A percentile compares a stretch with the other conserved stretches of the same genome.
Evolutionary conservation across 345 rosid species (phyloP).

Genomic region (Lepidium sativum): DNA sequence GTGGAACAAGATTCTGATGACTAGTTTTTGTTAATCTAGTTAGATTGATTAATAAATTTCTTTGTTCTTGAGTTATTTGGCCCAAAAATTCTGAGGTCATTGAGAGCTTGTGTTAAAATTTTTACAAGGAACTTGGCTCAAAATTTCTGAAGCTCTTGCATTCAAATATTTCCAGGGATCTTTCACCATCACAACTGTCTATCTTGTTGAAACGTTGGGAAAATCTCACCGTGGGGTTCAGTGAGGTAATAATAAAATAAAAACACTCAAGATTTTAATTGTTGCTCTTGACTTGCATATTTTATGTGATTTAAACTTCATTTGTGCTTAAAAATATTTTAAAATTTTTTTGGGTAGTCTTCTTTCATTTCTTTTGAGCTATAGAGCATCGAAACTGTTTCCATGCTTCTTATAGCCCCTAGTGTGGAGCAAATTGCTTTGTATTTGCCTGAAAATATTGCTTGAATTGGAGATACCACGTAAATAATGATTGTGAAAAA

Average conservation of each 20-base stretch:
- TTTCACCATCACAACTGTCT: conserved; percentile 42
- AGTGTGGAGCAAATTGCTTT: neutral
- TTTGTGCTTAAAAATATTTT: neutral
- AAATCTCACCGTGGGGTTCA: conserved; percentile 33
- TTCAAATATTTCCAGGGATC: conserved; percentile 50
- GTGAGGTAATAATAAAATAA: conserved; percentile 43
- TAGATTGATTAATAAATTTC: neutral
- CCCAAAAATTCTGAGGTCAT: neutral
- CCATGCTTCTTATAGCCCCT: conserved; percentile 4
- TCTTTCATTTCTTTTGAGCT: conserved; percentile 9
- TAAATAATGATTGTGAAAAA: neutral
- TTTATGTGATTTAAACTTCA: neutral
- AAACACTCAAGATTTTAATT: neutral
- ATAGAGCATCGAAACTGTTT: neutral
- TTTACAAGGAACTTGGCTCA: conserved; percentile 5
- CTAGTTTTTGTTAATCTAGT: conserved; percentile 6
- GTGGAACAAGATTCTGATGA: neutral
- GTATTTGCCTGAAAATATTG: neutral
- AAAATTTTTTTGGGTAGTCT: neutral
- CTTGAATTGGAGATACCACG: neutral
- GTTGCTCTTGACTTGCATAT: neutral
- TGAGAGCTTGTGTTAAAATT: conserved; percentile 1
- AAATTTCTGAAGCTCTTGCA: conserved; percentile 21
- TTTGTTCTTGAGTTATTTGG: neutral
- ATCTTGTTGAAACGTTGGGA: conserved; percentile 65